Conservation (phyloP, 306 rosid genomes). For the Rosa lucieae region DNA sequence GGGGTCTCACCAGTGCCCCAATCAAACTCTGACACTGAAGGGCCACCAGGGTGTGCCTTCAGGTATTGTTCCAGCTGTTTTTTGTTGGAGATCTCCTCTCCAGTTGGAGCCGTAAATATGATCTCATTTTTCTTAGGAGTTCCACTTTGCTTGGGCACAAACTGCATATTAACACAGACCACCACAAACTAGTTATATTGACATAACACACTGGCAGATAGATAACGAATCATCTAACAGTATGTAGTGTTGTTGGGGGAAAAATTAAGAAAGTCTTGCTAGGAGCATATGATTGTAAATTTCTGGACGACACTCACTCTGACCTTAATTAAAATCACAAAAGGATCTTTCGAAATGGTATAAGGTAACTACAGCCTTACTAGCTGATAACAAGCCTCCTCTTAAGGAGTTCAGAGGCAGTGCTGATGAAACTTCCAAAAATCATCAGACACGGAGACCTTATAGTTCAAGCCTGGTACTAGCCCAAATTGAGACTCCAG, state of each 20-base stretch:
- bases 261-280: not conserved
- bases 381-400: not conserved
- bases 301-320: no score
- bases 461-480: not conserved
- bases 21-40: conserved; percentile 74
- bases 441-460: not conserved
- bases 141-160: conserved; percentile 77
- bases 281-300: not conserved
- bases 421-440: not conserved
- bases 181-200: conserved; percentile 17
- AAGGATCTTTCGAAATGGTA: not conserved
- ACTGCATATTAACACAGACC: conserved; percentile 50
- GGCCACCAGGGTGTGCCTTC: conserved; percentile 89
- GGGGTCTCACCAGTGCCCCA: conserved; percentile 99
- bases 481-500: not conserved
- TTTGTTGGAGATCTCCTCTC: conserved; percentile 75
- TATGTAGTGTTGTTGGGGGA: not conserved
- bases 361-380: not conserved
- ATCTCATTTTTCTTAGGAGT: conserved; percentile 88
- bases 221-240: not conserved
- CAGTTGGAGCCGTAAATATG: conserved; percentile 81
- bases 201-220: conserved; percentile 17
- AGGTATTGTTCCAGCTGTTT: conserved; percentile 85
- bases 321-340: not conserved
- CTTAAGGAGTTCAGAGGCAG: not conserved